phyloP scores from a whole-genome alignment of 306 rosid genomes.

The Inga laurina region DNA sequence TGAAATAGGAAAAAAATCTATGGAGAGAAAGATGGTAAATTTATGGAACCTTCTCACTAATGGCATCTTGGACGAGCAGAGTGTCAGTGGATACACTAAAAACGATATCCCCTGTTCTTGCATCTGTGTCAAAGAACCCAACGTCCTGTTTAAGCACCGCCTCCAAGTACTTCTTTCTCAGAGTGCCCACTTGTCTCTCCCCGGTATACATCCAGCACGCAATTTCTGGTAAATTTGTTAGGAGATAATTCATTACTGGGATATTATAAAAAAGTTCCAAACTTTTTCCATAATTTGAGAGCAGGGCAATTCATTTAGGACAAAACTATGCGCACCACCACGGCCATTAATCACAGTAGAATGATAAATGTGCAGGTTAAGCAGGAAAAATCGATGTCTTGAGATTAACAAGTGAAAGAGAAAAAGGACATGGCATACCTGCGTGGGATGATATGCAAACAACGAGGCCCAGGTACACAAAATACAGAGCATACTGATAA shows the following conservation, averaged over 20 bases:
- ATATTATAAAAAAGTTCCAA: not conserved
- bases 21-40: slow-evolving; percentile 12
- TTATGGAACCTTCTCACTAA: slow-evolving; percentile 85
- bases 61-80: slow-evolving; percentile 95
- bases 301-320: not conserved
- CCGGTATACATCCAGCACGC: slow-evolving; percentile 99
- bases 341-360: not conserved
- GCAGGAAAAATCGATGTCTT: slow-evolving; percentile 8
- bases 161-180: slow-evolving; percentile 93
- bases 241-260: not conserved
- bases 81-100: slow-evolving; percentile 98
- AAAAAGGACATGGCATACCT: slow-evolving; percentile 51
- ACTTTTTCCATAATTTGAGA: not conserved
- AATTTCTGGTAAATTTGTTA: slow-evolving; percentile 63
- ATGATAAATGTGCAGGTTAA: not conserved
- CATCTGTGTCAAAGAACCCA: slow-evolving; percentile 96
- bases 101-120: slow-evolving; percentile 97
- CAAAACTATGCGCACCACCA: not conserved
- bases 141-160: slow-evolving; percentile 96
- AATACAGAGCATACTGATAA: slow-evolving; percentile 84
- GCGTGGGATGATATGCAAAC: slow-evolving; percentile 95
- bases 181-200: slow-evolving; percentile 89
- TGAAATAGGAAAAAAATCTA: not conserved
- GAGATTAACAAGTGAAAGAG: slow-evolving; percentile 31
- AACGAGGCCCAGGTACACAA: slow-evolving; percentile 87